A percentile compares a stretch with the other conserved stretches of the same genome.
These are phyloP conservation scores for Nigrospora oryzae DNA, from an alignment of 2,329 filamentous ascomycete genomes.

Conservation along the genomic window DNA sequence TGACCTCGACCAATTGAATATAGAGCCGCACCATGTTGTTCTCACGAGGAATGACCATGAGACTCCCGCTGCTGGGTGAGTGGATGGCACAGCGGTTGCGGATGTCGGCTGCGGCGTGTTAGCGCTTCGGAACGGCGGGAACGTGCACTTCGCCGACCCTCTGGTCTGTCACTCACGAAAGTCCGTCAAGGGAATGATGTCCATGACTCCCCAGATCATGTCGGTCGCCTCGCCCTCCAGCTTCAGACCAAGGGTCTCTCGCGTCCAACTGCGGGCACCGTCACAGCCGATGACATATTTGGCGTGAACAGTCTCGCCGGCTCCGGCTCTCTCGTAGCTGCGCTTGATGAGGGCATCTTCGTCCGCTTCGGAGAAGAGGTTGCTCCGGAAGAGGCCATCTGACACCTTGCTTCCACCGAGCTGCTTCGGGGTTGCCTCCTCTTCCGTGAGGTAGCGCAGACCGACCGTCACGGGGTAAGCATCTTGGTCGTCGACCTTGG, in stretches of 20 bases:
- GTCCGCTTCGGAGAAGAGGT: constrained; percentile 43
- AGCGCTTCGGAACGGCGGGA: background rate
- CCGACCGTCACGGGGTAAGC: constrained; percentile 54
- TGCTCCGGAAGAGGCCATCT: constrained; percentile 52
- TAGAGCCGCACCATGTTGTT: constrained; percentile 62
- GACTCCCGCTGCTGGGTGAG: constrained; percentile 36
- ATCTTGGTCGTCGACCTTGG: constrained; percentile 34
- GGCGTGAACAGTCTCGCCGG: constrained; percentile 21
- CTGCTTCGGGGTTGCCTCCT: constrained; percentile 43
- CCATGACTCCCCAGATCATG: constrained; percentile 35
- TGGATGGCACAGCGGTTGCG: constrained; percentile 45
- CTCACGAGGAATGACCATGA: constrained; percentile 67
- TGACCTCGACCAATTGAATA: constrained; percentile 19
- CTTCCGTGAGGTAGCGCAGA: constrained; percentile 47
- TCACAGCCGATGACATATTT: constrained; percentile 18
- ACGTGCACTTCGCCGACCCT: background rate
- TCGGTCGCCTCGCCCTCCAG: constrained; percentile 43
- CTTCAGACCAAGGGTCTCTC: constrained; percentile 23
- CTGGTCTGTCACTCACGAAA: constrained; percentile 26
- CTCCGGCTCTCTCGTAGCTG: constrained; percentile 12
- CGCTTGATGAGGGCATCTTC: constrained; percentile 39
- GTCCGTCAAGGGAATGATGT: constrained; percentile 25
- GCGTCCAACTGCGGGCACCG: constrained; percentile 15
- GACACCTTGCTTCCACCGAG: constrained; percentile 27
- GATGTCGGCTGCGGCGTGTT: constrained; percentile 31